Evolutionary conservation across 1,284 basidiomycete genomes (phyloP).

Genomic region (Cutaneotrichosporon cyanovorans): DNA sequence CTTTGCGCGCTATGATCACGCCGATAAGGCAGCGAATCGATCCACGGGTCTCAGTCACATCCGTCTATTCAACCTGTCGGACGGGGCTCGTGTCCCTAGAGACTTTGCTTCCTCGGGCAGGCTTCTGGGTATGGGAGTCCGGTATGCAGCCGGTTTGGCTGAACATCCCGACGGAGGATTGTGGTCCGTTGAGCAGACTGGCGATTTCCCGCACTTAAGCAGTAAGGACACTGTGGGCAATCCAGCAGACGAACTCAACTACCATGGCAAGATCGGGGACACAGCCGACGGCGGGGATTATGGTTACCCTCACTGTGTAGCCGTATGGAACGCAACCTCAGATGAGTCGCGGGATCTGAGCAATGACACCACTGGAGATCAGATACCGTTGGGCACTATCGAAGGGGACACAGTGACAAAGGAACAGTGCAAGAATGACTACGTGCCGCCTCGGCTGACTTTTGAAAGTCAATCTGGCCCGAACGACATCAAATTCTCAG

Average conservation of each 20-base stretch:
- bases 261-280: constrained; percentile 4
- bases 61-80: constrained; percentile 3
- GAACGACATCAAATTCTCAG: constrained; percentile 11
- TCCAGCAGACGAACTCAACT: constrained; percentile 15
- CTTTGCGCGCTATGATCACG: constrained; percentile 5
- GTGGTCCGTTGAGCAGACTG: constrained; percentile 12
- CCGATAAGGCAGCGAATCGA: not conserved
- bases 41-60: constrained; percentile 9
- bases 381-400: too few relatives aligned
- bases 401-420: too few relatives aligned
- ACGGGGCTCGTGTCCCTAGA: not conserved
- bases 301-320: constrained; percentile 12
- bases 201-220: too few relatives aligned
- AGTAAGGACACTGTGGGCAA: too few relatives aligned
- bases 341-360: not conserved
- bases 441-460: not conserved
- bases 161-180: constrained; percentile 9
- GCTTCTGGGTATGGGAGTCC: constrained; percentile 8
- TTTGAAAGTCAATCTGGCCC: constrained; percentile 13
- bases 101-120: not conserved
- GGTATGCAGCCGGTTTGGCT: constrained; percentile 11
- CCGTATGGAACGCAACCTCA: constrained; percentile 4
- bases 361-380: constrained; percentile 4
- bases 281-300: constrained; percentile 3
- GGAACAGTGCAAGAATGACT: constrained; percentile 4